These are phyloP conservation scores for Pichia sp. DNA, from an alignment of 1,139 yeast genomes.

Conservation along the genomic window DNA sequence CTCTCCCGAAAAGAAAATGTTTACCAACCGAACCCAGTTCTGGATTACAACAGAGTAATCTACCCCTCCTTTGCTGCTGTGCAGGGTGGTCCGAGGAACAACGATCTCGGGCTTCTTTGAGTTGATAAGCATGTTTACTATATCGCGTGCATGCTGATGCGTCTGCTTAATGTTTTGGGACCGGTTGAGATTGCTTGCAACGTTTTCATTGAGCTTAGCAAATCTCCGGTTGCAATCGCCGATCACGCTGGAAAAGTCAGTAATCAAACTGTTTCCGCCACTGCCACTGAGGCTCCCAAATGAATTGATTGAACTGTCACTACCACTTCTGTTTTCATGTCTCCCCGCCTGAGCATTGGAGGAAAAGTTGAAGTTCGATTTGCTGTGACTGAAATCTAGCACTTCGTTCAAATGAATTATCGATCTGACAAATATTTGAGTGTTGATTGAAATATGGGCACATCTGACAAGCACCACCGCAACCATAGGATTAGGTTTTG, in stretches of 20 bases:
- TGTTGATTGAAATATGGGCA: conserved; percentile 22
- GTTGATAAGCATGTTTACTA: conserved; percentile 8
- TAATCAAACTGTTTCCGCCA: neutral
- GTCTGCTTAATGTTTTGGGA: conserved; percentile 15
- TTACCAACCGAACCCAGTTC: conserved; percentile 18
- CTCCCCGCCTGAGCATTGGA: neutral
- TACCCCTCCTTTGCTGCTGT: conserved; percentile 13
- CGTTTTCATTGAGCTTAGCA: conserved; percentile 16
- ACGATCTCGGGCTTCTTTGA: conserved; percentile 10
- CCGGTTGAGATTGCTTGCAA: conserved; percentile 15
- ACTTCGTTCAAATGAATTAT: conserved; percentile 22
- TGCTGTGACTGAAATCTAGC: conserved; percentile 1
- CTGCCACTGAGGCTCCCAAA: neutral
- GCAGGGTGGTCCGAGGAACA: conserved; percentile 16
- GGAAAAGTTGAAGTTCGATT: neutral
- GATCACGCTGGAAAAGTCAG: neutral
- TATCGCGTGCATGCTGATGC: conserved; percentile 13
- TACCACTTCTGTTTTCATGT: conserved; percentile 8
- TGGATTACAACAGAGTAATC: conserved; percentile 16
- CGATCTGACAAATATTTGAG: conserved; percentile 21
- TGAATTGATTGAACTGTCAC: neutral
- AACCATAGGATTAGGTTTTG: conserved; percentile 27
- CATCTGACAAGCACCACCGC: conserved; percentile 26
- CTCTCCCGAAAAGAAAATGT: conserved; percentile 14
- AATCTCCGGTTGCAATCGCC: conserved; percentile 15